Base-by-base conservation (phyloP, 2,329 filamentous ascomycete species). In the Lecanicillium sp. region DNA sequence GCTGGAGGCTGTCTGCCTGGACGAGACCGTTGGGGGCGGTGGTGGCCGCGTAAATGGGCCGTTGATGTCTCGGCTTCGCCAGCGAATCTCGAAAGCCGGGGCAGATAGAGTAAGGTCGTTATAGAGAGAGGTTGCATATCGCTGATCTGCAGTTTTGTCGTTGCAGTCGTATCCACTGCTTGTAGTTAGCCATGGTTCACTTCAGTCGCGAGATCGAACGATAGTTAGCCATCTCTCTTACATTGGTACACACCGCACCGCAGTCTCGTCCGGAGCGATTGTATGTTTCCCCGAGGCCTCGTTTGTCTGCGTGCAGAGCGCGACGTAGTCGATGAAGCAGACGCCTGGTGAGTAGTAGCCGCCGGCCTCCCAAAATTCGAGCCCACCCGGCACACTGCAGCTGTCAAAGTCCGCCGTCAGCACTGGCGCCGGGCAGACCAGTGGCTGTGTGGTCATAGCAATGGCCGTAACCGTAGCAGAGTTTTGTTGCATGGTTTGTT, bases 341-440 rank as follows among this genome's bases (percentile, higher is more conserved):
- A 56, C 49, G 8, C 61, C 62, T 3, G 62, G 61, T 6, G 60
- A 64, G 49, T 60, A 62, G 47, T 60, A 62, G 2, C 61, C 60
- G 8, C 54, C 52, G 5, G 49, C 51, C 9, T 29, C 17, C 61
- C 60, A 63, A 1, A 61, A 50, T 3, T 49, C 53, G 15, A 51
- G 15, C 6, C 54, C 58, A 3, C 58, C 58, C 0, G 58, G 58
- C 5, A 60, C 46, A 4, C 46, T 41, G 30, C 58, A 60, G 27
- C 30, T 24, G 27, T 51, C 50, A 10, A 60, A 57, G 11, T 60
- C 56, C 11, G 48, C 48, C 20, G 51, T 40, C 3, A 58, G 50
- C 4, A 59, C 43, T 14, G 56, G 56, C 12, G 52, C 51, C 7
- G 50, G 37, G 46, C 58, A 61, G 5, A 33, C 41, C 6, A 60